Evolutionary conservation across 1,139 yeast species (phyloP).

Genomic region (Geotrichum klebahnii): DNA sequence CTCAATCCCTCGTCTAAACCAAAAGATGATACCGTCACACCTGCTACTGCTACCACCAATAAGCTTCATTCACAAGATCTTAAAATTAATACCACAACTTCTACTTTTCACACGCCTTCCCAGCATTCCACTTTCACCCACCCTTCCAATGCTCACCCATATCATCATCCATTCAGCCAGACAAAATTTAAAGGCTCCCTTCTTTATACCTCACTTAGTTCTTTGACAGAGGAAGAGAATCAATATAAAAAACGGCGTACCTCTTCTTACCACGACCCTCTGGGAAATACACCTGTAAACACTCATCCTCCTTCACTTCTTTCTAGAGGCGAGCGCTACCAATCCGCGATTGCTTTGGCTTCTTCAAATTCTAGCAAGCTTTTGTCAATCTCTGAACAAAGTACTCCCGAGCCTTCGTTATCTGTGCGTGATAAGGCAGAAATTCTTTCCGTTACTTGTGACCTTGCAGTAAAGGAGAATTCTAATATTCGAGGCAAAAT

Average conservation of each 20-base stretch:
- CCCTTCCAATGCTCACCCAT: constrained; percentile 2
- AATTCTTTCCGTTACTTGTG: constrained; percentile 30
- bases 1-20: constrained; percentile 7
- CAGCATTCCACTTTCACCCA: constrained; percentile 1
- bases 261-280: constrained; percentile 35
- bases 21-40: constrained; percentile 2
- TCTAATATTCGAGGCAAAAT: constrained; percentile 20
- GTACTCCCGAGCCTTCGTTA: constrained; percentile 11
- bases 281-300: constrained; percentile 23
- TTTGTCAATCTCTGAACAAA: constrained; percentile 12
- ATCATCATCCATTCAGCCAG: constrained; percentile 7
- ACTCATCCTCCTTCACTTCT: constrained; percentile 15
- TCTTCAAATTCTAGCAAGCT: constrained; percentile 14
- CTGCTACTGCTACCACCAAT: too few species aligned
- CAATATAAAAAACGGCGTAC: constrained; percentile 31
- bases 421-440: constrained; percentile 33
- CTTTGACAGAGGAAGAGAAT: constrained; percentile 25
- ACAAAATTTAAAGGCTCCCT: constrained; percentile 16
- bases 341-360: constrained; percentile 29
- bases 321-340: constrained; percentile 28
- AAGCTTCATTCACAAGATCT: background rate
- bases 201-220: constrained; percentile 19
- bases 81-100: background rate
- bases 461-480: constrained; percentile 20
- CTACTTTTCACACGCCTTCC: background rate